Percentiles rank a stretch among this genome's conserved stretches.
Conservation (phyloP, 1,139 yeast genomes). For the Debaryomyces coudertii region DNA sequence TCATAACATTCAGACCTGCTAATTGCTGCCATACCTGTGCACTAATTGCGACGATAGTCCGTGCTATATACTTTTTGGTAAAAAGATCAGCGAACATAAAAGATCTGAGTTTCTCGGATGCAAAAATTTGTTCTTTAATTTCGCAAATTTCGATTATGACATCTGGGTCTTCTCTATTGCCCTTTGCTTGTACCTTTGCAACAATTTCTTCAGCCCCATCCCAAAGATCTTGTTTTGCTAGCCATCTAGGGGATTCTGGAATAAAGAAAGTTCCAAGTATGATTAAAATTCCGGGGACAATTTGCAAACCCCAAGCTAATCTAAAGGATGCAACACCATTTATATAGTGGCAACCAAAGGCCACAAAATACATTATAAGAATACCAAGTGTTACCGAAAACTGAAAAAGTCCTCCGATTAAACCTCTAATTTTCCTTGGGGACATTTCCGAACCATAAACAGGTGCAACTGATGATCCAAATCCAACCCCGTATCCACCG, state of each 20-base stretch:
- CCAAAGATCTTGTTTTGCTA: conserved; percentile 39
- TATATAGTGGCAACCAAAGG: conserved; percentile 39
- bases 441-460: conserved; percentile 59
- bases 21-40: conserved; percentile 43
- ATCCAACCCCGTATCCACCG: conserved; percentile 61
- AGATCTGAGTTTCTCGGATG: conserved; percentile 29
- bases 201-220: conserved; percentile 36
- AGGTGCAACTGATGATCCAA: conserved; percentile 61
- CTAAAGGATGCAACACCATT: conserved; percentile 49
- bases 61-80: conserved; percentile 30
- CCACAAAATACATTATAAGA: conserved; percentile 41
- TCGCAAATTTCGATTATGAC: conserved; percentile 36
- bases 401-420: conserved; percentile 47
- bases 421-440: conserved; percentile 56
- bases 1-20: conserved; percentile 43
- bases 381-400: conserved; percentile 46
- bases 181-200: conserved; percentile 33
- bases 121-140: conserved; percentile 34
- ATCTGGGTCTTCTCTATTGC: conserved; percentile 34
- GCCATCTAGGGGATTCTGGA: conserved; percentile 44
- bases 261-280: conserved; percentile 41
- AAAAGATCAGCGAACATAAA: conserved; percentile 34
- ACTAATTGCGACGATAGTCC: conserved; percentile 33
- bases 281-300: conserved; percentile 54
- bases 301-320: conserved; percentile 56